Evolutionary conservation across 768 basidiomycete genomes (phyloP), one percentile per base, ranked within the genome.

Genomic region (Boletus vinaceobasis): DNA sequence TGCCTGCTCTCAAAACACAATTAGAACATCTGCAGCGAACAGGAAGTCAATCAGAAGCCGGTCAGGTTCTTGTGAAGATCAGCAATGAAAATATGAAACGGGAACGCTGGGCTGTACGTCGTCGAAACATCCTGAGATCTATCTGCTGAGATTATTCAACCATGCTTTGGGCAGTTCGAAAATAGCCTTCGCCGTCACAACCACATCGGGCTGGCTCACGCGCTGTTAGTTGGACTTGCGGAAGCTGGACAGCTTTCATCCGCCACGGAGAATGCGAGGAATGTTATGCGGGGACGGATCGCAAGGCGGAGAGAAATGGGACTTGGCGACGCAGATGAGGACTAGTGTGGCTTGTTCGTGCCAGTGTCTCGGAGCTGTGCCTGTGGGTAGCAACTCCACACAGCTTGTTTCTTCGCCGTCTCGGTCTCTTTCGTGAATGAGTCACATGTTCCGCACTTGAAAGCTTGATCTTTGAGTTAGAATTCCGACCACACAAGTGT

Each of bases 111-210:
- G 85, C 85, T 48, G 90, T 93, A 67, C 74, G 89, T 81, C 27
- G 29, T 55, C 48, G 27, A 44, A 31, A 19, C 46, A 31, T 55
- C 49, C 10, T 29, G 15, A 4, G 19, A 48, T 47, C 7, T 44
- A 48, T 47, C 7, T 44, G 23, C 35, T 27, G 23, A 19, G 15
- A n/a, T 53, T 43, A 49, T 39, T 48, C 29, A 54, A 54, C 27
- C 33, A 50, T 51, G n/a, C 57, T 48, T 60, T 48, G 44, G 52
- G 15, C 62, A 93, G 89, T 91, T 93, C 58, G 90, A 94, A 73
- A 94, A 95, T 73, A 86, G 87, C 58, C 76, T 93, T 37, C 83
- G 93, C 38, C 78, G 85, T 62, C 93, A 95, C 65, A 96, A 95
- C 62, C 88, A 93, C 68, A 79, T 93, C 44, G 90, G 93, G 33